These are phyloP conservation scores for Monilinia polystroma DNA, from an alignment of 2,329 filamentous ascomycete genomes.

Conservation along the genomic window DNA sequence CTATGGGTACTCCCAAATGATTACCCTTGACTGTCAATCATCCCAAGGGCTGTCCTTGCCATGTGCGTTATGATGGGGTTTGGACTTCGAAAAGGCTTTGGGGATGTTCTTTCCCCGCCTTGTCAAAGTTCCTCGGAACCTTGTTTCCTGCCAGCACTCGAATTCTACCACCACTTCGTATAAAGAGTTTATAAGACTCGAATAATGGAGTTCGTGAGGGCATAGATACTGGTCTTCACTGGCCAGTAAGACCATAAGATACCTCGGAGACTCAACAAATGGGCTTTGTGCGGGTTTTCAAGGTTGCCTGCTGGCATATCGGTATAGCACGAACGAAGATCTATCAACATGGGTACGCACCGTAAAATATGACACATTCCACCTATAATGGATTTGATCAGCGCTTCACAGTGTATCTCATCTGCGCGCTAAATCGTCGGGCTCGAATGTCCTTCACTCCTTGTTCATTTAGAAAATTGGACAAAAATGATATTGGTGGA, in stretches of 20 bases:
- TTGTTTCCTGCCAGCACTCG: not conserved
- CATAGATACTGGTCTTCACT: not conserved
- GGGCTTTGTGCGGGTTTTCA: not conserved
- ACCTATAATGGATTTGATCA: constrained; percentile 11
- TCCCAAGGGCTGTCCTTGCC: constrained; percentile 8
- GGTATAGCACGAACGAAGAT: not conserved
- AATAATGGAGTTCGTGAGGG: not conserved
- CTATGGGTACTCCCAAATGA: constrained; percentile 9
- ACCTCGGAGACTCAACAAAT: not conserved
- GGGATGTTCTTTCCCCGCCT: constrained; percentile 12
- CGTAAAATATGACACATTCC: not conserved
- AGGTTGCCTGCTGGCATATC: not conserved
- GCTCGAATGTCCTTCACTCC: not conserved
- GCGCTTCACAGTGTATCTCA: constrained; percentile 9
- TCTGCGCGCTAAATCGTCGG: constrained; percentile 9
- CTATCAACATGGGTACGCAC: not conserved
- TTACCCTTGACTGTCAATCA: constrained; percentile 1
- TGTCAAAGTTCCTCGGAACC: not conserved
- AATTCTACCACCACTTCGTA: not conserved
- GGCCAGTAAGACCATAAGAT: not conserved
- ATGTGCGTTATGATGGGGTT: constrained; percentile 3
- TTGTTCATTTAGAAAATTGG: constrained; percentile 8
- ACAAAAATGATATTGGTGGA: constrained; percentile 10
- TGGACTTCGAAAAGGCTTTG: not conserved
- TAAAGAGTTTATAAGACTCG: not conserved